Base-by-base conservation (phyloP, 1,284 basidiomycete genomes). In the Xerocomus cyaneibrunnescens region DNA sequence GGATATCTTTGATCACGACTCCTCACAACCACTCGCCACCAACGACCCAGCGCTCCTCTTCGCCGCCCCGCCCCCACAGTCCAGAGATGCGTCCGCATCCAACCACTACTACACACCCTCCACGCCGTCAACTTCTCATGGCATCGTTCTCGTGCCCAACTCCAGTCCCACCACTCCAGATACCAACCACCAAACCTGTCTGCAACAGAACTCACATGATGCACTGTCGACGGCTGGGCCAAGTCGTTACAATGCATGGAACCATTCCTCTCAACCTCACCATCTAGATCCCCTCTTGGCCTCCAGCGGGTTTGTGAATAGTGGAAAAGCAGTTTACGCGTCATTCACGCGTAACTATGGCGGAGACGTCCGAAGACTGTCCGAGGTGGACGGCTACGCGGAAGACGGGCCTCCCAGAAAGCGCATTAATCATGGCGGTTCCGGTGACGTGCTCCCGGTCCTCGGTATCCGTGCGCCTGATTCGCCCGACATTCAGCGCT, bases 331-430 rank as follows among this genome's bases (percentile, higher is more conserved):
- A 39, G 63, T 70, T 59, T 67, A 79, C 77, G 76, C 77, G 73
- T 77, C 78, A 45, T 74, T 75, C 57, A 70, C 75, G 69, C 74
- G 76, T 54, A 75, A 73, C 59, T 70, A 72, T 55, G 72, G 70
- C 48, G 65, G 64, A 22, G 64, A 66, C 52, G 59, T 61, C 19
- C 67, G 71, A 44, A 61, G 66, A 47, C 52, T 71, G 44, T 69
- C 67, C 13, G 69, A 74, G 45, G 64, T 65, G 31, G 74, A 75
- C 31, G 68, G 68, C 47, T 62, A 67, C 53, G 68, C 72, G 42
- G 78, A 81, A 22, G 78, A 78, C 16, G 84, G 80, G 23, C 85
- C 82, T 41, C 85, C 87, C 37, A 80, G 80, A 51, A 90, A 90
- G 73, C 82, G 81, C 57, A 61, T 80, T 37, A 83, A 87, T 64